Evolutionary conservation across 805 yeast species (phyloP).

Genomic region (Starmera pachycereana): DNA sequence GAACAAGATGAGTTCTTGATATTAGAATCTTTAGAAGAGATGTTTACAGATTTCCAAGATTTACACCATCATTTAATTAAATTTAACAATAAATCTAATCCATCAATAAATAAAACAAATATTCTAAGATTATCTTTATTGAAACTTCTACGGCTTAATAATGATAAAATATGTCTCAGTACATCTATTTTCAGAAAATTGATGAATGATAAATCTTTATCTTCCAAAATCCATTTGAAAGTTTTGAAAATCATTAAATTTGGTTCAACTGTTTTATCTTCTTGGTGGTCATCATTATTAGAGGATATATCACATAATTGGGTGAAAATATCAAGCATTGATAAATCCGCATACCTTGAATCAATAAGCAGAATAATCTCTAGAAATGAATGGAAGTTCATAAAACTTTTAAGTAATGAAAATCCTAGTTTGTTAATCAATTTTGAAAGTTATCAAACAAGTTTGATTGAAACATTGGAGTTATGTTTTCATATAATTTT

Average conservation of each 20-base stretch:
- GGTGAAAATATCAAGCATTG: slow-evolving; percentile 5
- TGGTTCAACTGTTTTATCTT: slow-evolving; percentile 1
- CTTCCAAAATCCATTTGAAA: background rate
- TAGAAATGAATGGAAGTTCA: slow-evolving; percentile 11
- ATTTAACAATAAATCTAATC: slow-evolving; percentile 3
- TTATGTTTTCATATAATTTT: background rate
- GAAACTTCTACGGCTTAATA: slow-evolving; percentile 6
- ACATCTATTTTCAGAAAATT: background rate
- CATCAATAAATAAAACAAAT: slow-evolving; percentile 3
- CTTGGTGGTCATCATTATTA: slow-evolving; percentile 6
- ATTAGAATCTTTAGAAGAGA: background rate
- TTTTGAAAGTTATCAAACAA: background rate
- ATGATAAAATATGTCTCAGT: background rate
- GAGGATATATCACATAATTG: slow-evolving; percentile 4
- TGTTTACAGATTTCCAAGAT: background rate
- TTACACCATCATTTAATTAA: background rate
- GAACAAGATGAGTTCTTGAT: background rate
- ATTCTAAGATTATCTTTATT: slow-evolving; percentile 7
- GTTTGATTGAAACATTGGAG: background rate
- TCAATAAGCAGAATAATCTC: slow-evolving; percentile 23
- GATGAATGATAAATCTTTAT: too few species aligned
- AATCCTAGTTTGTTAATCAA: background rate
- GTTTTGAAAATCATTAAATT: background rate
- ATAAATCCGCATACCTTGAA: slow-evolving; percentile 21
- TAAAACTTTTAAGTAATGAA: slow-evolving; percentile 12